Conservation (phyloP, 345 rosid species). For the Lumnitzera littorea region DNA sequence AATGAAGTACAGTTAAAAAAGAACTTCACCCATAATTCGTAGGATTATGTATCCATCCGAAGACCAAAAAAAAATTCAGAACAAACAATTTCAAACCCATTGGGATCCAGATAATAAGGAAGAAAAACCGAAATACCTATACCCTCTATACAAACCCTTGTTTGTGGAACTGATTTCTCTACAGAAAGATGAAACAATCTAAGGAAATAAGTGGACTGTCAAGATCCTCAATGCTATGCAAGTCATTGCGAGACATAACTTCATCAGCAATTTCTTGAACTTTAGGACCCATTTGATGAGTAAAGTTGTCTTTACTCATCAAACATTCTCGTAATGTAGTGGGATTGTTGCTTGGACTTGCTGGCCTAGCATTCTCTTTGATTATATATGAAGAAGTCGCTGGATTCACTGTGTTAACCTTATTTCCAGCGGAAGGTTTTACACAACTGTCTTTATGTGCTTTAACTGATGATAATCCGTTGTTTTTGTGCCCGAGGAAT, state of each 20-base stretch:
- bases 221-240: conserved; percentile 42
- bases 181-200: conserved; percentile 84
- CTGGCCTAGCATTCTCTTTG: conserved; percentile 25
- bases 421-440: too few relatives aligned
- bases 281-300: conserved; percentile 51
- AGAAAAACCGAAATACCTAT: too few relatives aligned
- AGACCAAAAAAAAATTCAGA: too few relatives aligned
- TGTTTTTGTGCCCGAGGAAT: conserved; percentile 25
- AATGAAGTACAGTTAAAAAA: too few relatives aligned
- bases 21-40: too few relatives aligned
- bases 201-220: conserved; percentile 74
- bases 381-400: conserved; percentile 21
- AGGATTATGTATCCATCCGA: too few relatives aligned
- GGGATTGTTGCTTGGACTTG: conserved; percentile 17
- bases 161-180: too few relatives aligned
- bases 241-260: conserved; percentile 24
- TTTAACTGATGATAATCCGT: conserved; percentile 11
- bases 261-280: conserved; percentile 36
- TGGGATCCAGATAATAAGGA: too few relatives aligned
- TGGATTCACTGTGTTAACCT: conserved; percentile 1
- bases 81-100: too few relatives aligned
- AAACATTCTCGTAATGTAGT: conserved; percentile 10
- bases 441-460: not conserved
- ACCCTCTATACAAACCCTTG: too few relatives aligned
- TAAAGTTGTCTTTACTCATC: conserved; percentile 29